phyloP scores from a whole-genome alignment of 371 early-diverging fungal species.

The Sporodiniella umbellata region DNA sequence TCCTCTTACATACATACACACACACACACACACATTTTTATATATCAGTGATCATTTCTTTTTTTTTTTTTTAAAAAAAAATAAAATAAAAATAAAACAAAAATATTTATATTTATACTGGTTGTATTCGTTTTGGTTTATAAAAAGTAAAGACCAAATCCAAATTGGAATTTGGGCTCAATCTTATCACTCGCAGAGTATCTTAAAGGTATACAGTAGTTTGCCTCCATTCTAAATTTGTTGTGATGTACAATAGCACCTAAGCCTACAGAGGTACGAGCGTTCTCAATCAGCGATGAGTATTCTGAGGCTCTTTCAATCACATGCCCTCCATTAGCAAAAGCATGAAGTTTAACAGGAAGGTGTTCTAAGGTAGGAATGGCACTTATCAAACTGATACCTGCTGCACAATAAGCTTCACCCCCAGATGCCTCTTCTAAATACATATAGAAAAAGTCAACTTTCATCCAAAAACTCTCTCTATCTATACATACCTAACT shows the following conservation, averaged over 20 bases:
- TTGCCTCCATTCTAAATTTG: conserved; percentile 52
- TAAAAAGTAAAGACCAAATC: conserved; percentile 83
- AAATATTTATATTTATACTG: no score
- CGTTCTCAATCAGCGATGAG: conserved; percentile 41
- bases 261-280: conserved; percentile 69
- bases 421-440: conserved; percentile 87
- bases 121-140: conserved; percentile 25
- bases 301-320: conserved; percentile 26
- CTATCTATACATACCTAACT: conserved; percentile 52
- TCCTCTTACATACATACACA: neutral
- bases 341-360: conserved; percentile 81
- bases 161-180: conserved; percentile 78
- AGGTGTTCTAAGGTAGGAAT: conserved; percentile 64
- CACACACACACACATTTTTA: neutral
- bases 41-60: neutral
- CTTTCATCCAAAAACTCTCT: neutral
- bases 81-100: no score
- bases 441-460: neutral
- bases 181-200: conserved; percentile 61
- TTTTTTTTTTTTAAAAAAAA: neutral
- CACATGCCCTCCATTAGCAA: conserved; percentile 84
- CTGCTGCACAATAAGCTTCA: conserved; percentile 75
- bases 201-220: conserved; percentile 44
- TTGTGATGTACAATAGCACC: conserved; percentile 84
- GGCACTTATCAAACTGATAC: conserved; percentile 74